Evolutionary conservation across 345 rosid genomes (phyloP), one percentile per base, ranked within the genome.

Genomic region (Nasturtium officinale): DNA sequence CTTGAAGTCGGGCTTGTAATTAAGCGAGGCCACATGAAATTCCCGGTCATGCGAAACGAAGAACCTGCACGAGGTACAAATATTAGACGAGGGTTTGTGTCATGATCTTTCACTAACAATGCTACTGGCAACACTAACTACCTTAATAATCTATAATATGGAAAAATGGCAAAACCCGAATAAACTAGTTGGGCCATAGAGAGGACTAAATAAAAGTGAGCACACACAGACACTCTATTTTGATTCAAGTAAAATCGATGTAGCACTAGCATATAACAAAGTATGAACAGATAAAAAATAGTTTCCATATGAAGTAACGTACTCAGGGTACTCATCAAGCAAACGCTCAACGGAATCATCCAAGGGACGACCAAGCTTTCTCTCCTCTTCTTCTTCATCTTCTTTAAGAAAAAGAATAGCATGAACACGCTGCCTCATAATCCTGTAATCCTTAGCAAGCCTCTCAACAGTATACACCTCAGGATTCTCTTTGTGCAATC

Each of bases 351-450:
- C 93, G 4, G 99, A 95, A 75, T 90, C 93, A 58, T 95, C 99
- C 79, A 90, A 82, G 3, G 93, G 96, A 71, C 75, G 96, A 47
- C 92, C 98, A 53, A 79, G 89, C 75, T 84, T 95, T 71, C 83
- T 90, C 89, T 95, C 99, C 79, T 86, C 88, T 81, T 95, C 93
- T 74, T 86, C 96, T 77, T 95, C 98, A 53, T 84, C 81, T 74
- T 95, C 88, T 72, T 95, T 95, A 69, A 91, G 82, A 93, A 96
- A 95, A 75, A 95, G 92, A 77, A 95, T 91, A 6, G 98, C 96
- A 60, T 91, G 96, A 65, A 95, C 97, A 72, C 97, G 85, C 83
- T 95, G 99, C 76, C 97, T 87, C 98, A 95, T 88, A 32, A 95
- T 83, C 85, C 96, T 88, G 61, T 82, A 95, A 77, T 95, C 98